These are phyloP conservation scores for Phytophthora syringae DNA, from an alignment of 352 stramenopile species.

Conservation along the genomic window DNA sequence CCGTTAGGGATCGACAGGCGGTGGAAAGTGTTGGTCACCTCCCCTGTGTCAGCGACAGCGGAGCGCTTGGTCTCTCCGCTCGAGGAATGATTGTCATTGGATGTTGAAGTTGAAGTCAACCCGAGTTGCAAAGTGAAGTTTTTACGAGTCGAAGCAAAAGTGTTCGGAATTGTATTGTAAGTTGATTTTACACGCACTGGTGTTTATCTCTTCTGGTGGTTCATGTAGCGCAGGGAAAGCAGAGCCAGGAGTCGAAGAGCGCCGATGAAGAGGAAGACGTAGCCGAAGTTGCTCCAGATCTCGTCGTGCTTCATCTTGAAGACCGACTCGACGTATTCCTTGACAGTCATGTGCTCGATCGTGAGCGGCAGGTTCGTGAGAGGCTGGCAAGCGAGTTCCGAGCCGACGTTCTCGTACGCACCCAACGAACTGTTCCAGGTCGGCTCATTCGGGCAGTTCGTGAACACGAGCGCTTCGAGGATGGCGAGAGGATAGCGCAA, in stretches of 20 bases:
- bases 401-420: constrained; percentile 23
- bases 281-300: constrained; percentile 31
- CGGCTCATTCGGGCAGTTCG: constrained; percentile 27
- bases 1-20: constrained; percentile 73
- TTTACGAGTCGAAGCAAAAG: too few relatives aligned
- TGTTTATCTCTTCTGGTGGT: constrained; percentile 45
- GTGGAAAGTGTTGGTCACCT: constrained; percentile 84
- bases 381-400: constrained; percentile 27
- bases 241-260: constrained; percentile 33
- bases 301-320: constrained; percentile 34
- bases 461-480: constrained; percentile 35
- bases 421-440: constrained; percentile 26
- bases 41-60: constrained; percentile 71
- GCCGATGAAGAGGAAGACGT: constrained; percentile 30
- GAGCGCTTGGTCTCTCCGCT: constrained; percentile 49
- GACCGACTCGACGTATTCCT: constrained; percentile 29
- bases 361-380: constrained; percentile 19
- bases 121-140: too few relatives aligned
- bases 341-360: constrained; percentile 32
- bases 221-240: constrained; percentile 43
- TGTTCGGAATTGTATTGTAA: too few relatives aligned
- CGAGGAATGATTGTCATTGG: too few relatives aligned
- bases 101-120: too few relatives aligned
- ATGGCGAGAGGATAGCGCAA: constrained; percentile 31
- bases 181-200: too few relatives aligned